Conservation (phyloP, 2,329 filamentous ascomycete species). For the Trichoderma breve region DNA sequence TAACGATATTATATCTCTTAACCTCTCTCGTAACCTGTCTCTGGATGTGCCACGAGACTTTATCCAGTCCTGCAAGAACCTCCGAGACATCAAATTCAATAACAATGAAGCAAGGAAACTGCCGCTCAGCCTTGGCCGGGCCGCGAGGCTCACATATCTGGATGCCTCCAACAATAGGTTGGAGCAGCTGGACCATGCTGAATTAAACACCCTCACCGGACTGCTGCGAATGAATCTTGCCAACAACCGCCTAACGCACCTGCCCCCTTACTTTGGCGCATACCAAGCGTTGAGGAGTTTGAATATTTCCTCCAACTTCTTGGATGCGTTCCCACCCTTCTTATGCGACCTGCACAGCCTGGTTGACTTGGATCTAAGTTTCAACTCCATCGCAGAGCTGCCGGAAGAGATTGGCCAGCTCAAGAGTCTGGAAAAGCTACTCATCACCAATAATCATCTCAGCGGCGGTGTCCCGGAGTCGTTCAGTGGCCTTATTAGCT, state of each 20-base stretch:
- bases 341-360: conserved; percentile 78
- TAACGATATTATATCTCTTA: conserved; percentile 88
- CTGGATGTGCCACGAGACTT: conserved; percentile 94
- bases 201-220: conserved; percentile 70
- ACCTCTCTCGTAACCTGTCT: conserved; percentile 87
- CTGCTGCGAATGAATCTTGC: conserved; percentile 88
- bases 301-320: conserved; percentile 90
- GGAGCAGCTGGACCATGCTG: conserved; percentile 81
- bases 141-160: conserved; percentile 77
- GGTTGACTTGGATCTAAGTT: conserved; percentile 93
- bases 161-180: conserved; percentile 94
- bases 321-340: conserved; percentile 81
- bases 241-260: conserved; percentile 79
- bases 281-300: conserved; percentile 79
- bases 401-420: conserved; percentile 77
- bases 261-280: conserved; percentile 78
- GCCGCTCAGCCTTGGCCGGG: conserved; percentile 78
- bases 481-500: conserved; percentile 69
- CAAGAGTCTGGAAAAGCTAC: conserved; percentile 78
- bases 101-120: conserved; percentile 89
- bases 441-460: conserved; percentile 93
- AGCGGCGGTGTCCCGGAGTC: conserved; percentile 69
- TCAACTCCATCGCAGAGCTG: conserved; percentile 81
- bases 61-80: conserved; percentile 84
- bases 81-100: conserved; percentile 93